Evolutionary conservation across 148 eudicot genomes (phyloP).

Genomic region (Suaeda aralocaspica): DNA sequence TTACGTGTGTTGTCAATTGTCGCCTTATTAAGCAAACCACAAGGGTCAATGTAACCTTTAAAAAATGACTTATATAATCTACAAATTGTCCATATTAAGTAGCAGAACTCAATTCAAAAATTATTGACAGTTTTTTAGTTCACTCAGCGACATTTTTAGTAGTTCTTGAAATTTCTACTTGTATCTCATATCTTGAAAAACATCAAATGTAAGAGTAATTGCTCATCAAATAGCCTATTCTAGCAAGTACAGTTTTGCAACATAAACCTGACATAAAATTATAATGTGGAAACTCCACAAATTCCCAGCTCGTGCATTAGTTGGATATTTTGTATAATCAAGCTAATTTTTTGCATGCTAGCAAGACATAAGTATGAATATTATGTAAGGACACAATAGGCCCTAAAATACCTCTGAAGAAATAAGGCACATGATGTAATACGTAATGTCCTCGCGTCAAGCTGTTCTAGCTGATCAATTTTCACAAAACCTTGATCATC

Average conservation of each 20-base stretch:
- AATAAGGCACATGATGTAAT: conserved; percentile 9
- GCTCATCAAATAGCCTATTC: too few relatives aligned
- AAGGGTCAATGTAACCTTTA: background rate
- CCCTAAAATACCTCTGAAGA: background rate
- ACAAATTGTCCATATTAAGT: background rate
- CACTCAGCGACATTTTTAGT: too few relatives aligned
- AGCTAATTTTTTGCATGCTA: background rate
- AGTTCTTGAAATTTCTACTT: too few relatives aligned
- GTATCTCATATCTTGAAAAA: too few relatives aligned
- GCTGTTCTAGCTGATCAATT: conserved; percentile 93
- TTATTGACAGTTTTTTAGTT: too few relatives aligned
- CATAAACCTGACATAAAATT: too few relatives aligned
- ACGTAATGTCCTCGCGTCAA: conserved; percentile 84
- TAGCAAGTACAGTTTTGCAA: too few relatives aligned
- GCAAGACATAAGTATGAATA: background rate
- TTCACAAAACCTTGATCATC: conserved; percentile 75
- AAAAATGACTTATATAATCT: background rate
- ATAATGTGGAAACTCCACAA: background rate
- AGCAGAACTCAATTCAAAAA: background rate
- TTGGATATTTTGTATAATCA: background rate
- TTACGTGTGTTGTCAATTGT: background rate
- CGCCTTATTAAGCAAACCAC: background rate
- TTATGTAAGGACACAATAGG: background rate
- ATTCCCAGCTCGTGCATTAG: too few relatives aligned
- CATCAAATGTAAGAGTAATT: too few relatives aligned